Evolutionary conservation across 2,329 filamentous ascomycete genomes (phyloP), one percentile per base, ranked within the genome.

Genomic region (Penicillium nordicum): DNA sequence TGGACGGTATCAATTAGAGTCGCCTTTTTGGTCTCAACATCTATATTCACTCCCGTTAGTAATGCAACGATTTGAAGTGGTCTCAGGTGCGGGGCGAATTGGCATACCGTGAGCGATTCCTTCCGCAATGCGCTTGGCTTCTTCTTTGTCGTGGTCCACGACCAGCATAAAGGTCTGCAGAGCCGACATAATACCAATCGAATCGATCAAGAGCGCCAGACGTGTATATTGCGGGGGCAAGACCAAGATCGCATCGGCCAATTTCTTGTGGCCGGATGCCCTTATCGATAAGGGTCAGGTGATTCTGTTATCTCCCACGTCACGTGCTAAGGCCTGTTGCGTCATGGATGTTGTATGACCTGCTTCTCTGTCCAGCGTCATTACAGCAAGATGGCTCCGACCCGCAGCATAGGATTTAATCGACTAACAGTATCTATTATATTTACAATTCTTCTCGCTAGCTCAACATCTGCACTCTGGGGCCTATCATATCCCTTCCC

Each of bases 1-100:
- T 86, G 83, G 53, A 88, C 82, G 48, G 88, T 73, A 52, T 82
- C 80, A 54, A 88, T 78, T 34, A 88, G 76, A 63, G 83, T 86
- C 50, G 82, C 76, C 63, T 86, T 77, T 62, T 82, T 84, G 64
- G 72, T 77, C 67, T 85, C 80, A 58, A 88, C 76, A 69, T 81
- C 83, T 86, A 50, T 40, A 57, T 49, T 40, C 10, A 34, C 38
- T 50, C 25, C 38, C 40, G 47, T 60, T 62, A 62, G 41, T 57
- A 37, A 61, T 45, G 25, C 32, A 50, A 55, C 47, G 38, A 25
- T 36, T 48, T 34, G 25, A 25, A 55, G 54, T 57, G 50, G 38
- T 43, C 21, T 37, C 27, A 29, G 48, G 52, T 53, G 47, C 57
- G 55, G 57, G 56, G 53, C 49, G 42, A 40, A 38, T 34, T 36